phyloP scores from a whole-genome alignment of 352 stramenopile genomes.

The Thraustotheca clavata region DNA sequence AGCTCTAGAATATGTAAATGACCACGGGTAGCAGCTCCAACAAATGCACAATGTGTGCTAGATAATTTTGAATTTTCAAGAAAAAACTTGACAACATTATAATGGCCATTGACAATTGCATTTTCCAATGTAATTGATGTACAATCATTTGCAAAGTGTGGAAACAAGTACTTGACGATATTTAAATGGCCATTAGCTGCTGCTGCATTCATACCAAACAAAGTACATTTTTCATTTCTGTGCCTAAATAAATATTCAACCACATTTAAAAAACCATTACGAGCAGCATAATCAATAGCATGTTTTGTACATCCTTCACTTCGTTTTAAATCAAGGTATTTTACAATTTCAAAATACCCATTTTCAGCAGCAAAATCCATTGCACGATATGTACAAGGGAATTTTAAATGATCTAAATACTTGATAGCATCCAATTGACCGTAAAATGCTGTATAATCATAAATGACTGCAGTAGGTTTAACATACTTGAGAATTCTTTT shows the following conservation, averaged over 20 bases:
- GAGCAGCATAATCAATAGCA: constrained; percentile 6
- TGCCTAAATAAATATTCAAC: neutral
- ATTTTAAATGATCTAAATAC: constrained; percentile 14
- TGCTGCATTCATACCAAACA: constrained; percentile 20
- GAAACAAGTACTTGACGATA: constrained; percentile 22
- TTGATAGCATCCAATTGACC: constrained; percentile 22
- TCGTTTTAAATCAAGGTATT: neutral
- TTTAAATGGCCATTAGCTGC: constrained; percentile 18
- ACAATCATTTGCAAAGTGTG: constrained; percentile 22
- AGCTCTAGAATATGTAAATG: constrained; percentile 26
- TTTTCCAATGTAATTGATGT: constrained; percentile 22
- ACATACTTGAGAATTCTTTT: no score
- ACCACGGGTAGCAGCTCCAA: constrained; percentile 25
- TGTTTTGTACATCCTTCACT: neutral
- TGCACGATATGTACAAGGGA: constrained; percentile 7
- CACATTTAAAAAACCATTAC: neutral
- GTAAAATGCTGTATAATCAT: constrained; percentile 17
- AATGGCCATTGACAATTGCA: constrained; percentile 29
- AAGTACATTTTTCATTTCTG: neutral
- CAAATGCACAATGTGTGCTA: constrained; percentile 31
- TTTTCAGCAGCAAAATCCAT: neutral
- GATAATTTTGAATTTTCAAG: constrained; percentile 27
- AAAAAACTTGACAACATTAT: constrained; percentile 35
- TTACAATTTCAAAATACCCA: constrained; percentile 16
- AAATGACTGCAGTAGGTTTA: no score